phyloP scores from a whole-genome alignment of 1,139 yeast species.

The Kodamaea ohmeri region DNA sequence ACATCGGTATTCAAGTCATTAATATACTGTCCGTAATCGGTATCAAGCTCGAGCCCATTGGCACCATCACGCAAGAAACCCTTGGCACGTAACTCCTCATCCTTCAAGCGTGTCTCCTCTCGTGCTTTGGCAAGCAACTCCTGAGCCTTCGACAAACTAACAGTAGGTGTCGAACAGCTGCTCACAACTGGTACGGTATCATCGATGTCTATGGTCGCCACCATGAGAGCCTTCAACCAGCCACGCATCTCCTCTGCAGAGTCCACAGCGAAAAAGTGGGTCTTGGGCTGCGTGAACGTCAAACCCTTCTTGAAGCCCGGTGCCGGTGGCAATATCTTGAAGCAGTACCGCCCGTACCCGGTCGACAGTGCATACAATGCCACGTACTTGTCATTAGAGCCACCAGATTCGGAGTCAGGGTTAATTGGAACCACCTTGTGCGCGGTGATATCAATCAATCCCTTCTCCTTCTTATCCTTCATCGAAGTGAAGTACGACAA shows the following conservation, averaged over 20 bases:
- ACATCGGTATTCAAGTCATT: constrained; percentile 19
- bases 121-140: constrained; percentile 80
- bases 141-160: constrained; percentile 81
- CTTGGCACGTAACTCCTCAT: constrained; percentile 48
- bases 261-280: constrained; percentile 95
- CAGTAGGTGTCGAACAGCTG: constrained; percentile 92
- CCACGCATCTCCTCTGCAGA: constrained; percentile 85
- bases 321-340: constrained; percentile 93
- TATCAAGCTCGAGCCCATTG: constrained; percentile 10
- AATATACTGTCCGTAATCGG: constrained; percentile 15
- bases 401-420: constrained; percentile 54
- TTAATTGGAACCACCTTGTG: constrained; percentile 74
- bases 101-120: constrained; percentile 63
- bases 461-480: constrained; percentile 81
- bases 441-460: constrained; percentile 91
- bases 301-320: constrained; percentile 95
- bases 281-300: constrained; percentile 93
- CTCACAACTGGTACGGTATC: constrained; percentile 92
- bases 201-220: constrained; percentile 94
- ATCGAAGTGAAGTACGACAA: constrained; percentile 82
- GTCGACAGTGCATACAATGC: constrained; percentile 90
- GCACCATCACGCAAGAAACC: constrained; percentile 34
- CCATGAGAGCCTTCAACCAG: constrained; percentile 94
- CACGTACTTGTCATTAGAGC: constrained; percentile 67
- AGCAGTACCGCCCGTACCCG: constrained; percentile 89